Percentiles rank a stretch among this genome's conserved stretches.
These are phyloP conservation scores for Neospermospora avenae DNA, from an alignment of 2,329 filamentous ascomycete genomes.

Conservation along the genomic window DNA sequence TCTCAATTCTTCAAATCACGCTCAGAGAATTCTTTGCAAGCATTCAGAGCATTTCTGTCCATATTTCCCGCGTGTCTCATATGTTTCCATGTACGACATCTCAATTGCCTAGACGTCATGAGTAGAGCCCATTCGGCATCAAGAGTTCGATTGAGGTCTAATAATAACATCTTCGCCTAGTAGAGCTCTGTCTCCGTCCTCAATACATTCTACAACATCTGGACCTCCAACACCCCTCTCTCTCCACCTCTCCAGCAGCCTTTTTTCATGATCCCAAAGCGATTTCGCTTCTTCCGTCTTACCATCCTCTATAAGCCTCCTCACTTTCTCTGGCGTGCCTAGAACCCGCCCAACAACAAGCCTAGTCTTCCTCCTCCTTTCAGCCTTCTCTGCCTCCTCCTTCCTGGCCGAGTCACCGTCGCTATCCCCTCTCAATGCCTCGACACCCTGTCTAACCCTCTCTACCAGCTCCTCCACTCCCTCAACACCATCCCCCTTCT, in stretches of 20 bases:
- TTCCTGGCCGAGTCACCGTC: neutral
- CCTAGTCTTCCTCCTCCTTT: conserved; percentile 18
- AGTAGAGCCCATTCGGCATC: neutral
- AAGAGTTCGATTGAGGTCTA: neutral
- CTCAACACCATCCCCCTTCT: conserved; percentile 30
- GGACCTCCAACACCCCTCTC: conserved; percentile 34
- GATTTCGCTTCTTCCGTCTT: conserved; percentile 58
- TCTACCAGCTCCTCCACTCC: conserved; percentile 32
- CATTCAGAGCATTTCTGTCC: too few relatives aligned
- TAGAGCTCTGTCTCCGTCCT: conserved; percentile 35
- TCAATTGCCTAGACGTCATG: neutral
- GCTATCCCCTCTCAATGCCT: conserved; percentile 1
- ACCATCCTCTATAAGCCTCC: conserved; percentile 55
- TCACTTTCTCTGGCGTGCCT: conserved; percentile 43
- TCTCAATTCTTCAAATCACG: too few relatives aligned
- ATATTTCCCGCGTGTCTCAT: too few relatives aligned
- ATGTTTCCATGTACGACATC: neutral
- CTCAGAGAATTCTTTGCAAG: too few relatives aligned
- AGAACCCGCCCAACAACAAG: conserved; percentile 27
- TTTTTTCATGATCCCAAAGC: conserved; percentile 35
- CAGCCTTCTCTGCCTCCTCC: conserved; percentile 2
- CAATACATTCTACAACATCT: conserved; percentile 35
- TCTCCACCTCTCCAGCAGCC: conserved; percentile 32
- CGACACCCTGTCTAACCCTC: neutral
- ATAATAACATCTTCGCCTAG: conserved; percentile 23